Percentiles rank a stretch among this genome's conserved stretches.
phyloP scores from a whole-genome alignment of 2,329 filamentous ascomycete genomes.

The Colletotrichum cereale region DNA sequence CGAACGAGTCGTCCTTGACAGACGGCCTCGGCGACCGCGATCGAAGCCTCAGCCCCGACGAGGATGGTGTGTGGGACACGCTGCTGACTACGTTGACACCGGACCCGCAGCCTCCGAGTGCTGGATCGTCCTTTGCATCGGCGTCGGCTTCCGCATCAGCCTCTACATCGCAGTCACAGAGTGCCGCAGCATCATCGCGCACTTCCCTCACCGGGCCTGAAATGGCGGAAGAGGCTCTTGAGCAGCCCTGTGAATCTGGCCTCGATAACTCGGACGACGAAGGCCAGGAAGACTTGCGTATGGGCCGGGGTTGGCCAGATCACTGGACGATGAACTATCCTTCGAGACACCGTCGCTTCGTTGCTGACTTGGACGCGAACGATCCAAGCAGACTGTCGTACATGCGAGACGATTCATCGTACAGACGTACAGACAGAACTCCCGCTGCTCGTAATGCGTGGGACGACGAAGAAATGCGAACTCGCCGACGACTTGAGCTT shows the following conservation, averaged over 20 bases:
- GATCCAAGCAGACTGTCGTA: slow-evolving; percentile 32
- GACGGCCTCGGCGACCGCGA: slow-evolving; percentile 89
- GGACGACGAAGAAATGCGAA: slow-evolving; percentile 30
- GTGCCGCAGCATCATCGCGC: slow-evolving; percentile 58
- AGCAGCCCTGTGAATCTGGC: slow-evolving; percentile 64
- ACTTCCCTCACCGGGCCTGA: slow-evolving; percentile 60
- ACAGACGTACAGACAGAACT: neutral
- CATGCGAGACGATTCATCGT: slow-evolving; percentile 29
- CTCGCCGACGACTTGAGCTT: slow-evolving; percentile 32
- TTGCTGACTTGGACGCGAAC: slow-evolving; percentile 33
- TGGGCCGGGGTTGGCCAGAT: slow-evolving; percentile 28
- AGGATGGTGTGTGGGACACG: slow-evolving; percentile 79
- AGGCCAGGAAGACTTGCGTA: slow-evolving; percentile 46
- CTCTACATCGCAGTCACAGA: slow-evolving; percentile 54
- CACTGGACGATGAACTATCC: slow-evolving; percentile 39
- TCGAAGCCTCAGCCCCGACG: slow-evolving; percentile 82
- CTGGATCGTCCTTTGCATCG: slow-evolving; percentile 85
- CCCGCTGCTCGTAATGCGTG: neutral
- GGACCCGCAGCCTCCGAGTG: slow-evolving; percentile 83
- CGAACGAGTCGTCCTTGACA: slow-evolving; percentile 47
- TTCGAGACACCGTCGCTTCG: slow-evolving; percentile 39
- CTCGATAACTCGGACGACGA: slow-evolving; percentile 69
- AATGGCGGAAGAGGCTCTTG: slow-evolving; percentile 50
- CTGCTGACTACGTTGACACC: slow-evolving; percentile 84
- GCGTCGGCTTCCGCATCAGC: slow-evolving; percentile 65